Evolutionary conservation across 805 yeast genomes (phyloP).

Genomic region (Starmerella ratchasimensis): DNA sequence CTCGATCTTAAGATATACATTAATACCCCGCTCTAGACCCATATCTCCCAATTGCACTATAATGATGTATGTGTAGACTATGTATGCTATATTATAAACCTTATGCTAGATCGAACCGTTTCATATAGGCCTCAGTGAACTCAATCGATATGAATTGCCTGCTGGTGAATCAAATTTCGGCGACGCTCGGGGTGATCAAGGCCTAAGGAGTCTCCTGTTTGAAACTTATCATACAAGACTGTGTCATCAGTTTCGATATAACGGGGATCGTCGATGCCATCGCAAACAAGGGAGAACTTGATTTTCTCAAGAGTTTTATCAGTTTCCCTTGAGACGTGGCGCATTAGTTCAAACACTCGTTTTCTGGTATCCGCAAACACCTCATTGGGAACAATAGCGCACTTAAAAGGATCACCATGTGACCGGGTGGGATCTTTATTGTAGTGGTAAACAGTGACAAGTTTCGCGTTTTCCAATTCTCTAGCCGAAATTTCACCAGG

Average conservation of each 20-base stretch:
- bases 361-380: conserved; percentile 44
- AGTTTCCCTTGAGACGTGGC: conserved; percentile 33
- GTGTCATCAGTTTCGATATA: conserved; percentile 39
- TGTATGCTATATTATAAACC: no score
- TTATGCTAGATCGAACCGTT: no score
- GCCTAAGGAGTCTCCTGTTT: conserved; percentile 45
- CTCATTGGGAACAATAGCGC: conserved; percentile 48
- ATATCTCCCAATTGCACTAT: no score
- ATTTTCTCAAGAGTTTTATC: conserved; percentile 69
- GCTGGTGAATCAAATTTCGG: conserved; percentile 10
- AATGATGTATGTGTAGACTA: no score
- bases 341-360: conserved; percentile 56
- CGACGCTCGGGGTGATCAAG: conserved; percentile 76
- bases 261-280: conserved; percentile 25
- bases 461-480: conserved; percentile 1
- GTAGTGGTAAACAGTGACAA: conserved; percentile 62
- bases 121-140: no score
- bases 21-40: no score
- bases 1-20: no score
- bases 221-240: conserved; percentile 42
- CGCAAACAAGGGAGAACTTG: conserved; percentile 37
- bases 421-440: conserved; percentile 36
- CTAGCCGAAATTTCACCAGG: conserved; percentile 11
- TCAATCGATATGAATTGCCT: conserved; percentile 20
- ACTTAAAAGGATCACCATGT: conserved; percentile 60